These are phyloP conservation scores for Auricularia sp. DNA, from an alignment of 768 basidiomycete species.

Conservation along the genomic window DNA sequence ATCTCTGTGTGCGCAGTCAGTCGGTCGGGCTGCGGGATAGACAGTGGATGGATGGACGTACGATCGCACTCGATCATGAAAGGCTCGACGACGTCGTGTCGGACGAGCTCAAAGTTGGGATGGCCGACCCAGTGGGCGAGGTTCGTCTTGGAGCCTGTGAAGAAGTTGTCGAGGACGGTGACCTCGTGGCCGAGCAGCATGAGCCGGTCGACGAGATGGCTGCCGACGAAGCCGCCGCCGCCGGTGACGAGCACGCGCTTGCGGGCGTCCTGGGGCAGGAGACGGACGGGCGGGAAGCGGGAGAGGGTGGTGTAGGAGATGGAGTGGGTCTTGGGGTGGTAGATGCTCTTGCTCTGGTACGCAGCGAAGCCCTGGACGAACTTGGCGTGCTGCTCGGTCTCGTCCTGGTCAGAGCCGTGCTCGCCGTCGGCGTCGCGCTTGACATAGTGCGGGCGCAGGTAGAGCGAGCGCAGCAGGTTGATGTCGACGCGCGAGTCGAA, in stretches of 20 bases:
- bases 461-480: conserved; percentile 76
- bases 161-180: conserved; percentile 96
- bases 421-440: conserved; percentile 16
- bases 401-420: conserved; percentile 28
- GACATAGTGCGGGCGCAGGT: conserved; percentile 75
- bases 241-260: conserved; percentile 94
- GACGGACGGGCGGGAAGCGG: conserved; percentile 86
- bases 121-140: conserved; percentile 95
- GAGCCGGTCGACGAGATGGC: conserved; percentile 93
- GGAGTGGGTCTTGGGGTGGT: conserved; percentile 62
- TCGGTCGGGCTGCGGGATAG: neutral
- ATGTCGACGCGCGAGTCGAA: conserved; percentile 81
- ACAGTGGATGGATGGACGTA: conserved; percentile 33
- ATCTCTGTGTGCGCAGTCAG: conserved; percentile 52
- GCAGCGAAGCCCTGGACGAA: conserved; percentile 37
- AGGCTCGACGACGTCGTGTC: conserved; percentile 94
- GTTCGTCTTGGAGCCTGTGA: conserved; percentile 96
- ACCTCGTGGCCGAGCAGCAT: conserved; percentile 98
- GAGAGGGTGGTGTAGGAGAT: conserved; percentile 90
- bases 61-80: conserved; percentile 99
- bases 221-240: conserved; percentile 98
- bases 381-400: conserved; percentile 38
- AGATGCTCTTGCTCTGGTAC: conserved; percentile 82
- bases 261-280: conserved; percentile 63
- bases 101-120: conserved; percentile 96